Conservation (phyloP, 2,329 filamentous ascomycete genomes). For the Polytolypa hystricis region DNA sequence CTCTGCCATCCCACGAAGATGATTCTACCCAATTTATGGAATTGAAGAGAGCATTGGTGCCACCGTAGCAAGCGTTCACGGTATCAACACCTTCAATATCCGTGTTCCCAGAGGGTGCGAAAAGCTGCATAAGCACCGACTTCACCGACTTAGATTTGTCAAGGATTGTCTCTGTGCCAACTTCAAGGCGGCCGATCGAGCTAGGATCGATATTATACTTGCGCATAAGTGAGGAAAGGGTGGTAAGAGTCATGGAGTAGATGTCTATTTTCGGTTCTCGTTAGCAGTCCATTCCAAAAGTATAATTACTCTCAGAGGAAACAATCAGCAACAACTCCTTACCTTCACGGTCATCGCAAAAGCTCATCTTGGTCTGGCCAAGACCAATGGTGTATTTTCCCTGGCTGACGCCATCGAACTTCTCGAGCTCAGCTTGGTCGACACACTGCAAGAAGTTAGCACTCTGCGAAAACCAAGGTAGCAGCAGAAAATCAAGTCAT, state of each 20-base stretch:
- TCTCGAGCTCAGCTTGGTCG: constrained; percentile 70
- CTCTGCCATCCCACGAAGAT: constrained; percentile 71
- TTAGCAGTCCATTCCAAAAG: neutral
- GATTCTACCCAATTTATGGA: constrained; percentile 72
- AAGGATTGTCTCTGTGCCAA: constrained; percentile 68
- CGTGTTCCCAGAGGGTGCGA: constrained; percentile 57
- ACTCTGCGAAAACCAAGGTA: constrained; percentile 7
- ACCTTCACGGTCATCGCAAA: constrained; percentile 85
- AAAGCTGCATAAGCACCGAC: constrained; percentile 71
- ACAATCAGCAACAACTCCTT: constrained; percentile 22
- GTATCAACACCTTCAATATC: constrained; percentile 70
- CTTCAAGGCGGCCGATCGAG: constrained; percentile 64
- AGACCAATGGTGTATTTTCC: constrained; percentile 89
- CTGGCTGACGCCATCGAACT: constrained; percentile 69
- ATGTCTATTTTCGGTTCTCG: constrained; percentile 48
- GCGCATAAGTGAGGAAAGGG: constrained; percentile 62
- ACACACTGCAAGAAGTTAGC: constrained; percentile 52
- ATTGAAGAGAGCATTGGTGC: constrained; percentile 71
- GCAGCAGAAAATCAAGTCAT: constrained; percentile 8
- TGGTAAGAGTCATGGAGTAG: constrained; percentile 75
- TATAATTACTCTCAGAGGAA: too few relatives aligned
- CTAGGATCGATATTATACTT: constrained; percentile 74
- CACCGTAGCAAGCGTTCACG: constrained; percentile 71
- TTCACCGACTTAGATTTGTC: constrained; percentile 82
- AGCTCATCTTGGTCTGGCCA: constrained; percentile 84